Percentiles rank a stretch among this genome's conserved stretches.
Conservation (phyloP, 441 rosid species). For the Manihot esculenta region DNA sequence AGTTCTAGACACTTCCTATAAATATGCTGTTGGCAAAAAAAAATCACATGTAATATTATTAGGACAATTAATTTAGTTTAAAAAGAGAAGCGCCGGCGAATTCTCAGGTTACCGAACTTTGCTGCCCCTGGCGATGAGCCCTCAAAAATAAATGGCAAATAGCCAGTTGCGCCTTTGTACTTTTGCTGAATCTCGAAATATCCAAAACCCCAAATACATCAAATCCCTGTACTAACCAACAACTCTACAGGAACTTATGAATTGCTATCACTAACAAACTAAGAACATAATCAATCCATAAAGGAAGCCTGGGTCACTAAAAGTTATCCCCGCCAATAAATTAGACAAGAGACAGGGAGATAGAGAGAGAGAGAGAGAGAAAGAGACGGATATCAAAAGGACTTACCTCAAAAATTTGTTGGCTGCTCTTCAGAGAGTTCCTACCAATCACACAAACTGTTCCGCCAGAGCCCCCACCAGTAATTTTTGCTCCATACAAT, state of each 20-base stretch:
- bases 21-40: too few species aligned
- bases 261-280: neutral
- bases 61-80: neutral
- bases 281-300: neutral
- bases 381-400: neutral
- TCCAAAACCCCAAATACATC: neutral
- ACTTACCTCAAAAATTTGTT: slow-evolving; percentile 80
- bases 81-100: slow-evolving; percentile 52
- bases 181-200: slow-evolving; percentile 84
- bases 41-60: too few species aligned
- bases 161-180: slow-evolving; percentile 91
- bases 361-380: too few species aligned
- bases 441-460: slow-evolving; percentile 86
- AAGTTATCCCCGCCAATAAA: neutral
- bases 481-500: slow-evolving; percentile 86
- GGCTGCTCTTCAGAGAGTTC: slow-evolving; percentile 77
- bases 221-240: neutral
- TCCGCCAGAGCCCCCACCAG: slow-evolving; percentile 98
- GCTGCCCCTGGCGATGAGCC: slow-evolving; percentile 97
- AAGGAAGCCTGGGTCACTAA: neutral
- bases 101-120: slow-evolving; percentile 72
- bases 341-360: too few species aligned
- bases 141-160: slow-evolving; percentile 81
- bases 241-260: neutral
- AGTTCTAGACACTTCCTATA: too few species aligned